phyloP scores from a whole-genome alignment of 306 rosid species.

The Senna tora region DNA sequence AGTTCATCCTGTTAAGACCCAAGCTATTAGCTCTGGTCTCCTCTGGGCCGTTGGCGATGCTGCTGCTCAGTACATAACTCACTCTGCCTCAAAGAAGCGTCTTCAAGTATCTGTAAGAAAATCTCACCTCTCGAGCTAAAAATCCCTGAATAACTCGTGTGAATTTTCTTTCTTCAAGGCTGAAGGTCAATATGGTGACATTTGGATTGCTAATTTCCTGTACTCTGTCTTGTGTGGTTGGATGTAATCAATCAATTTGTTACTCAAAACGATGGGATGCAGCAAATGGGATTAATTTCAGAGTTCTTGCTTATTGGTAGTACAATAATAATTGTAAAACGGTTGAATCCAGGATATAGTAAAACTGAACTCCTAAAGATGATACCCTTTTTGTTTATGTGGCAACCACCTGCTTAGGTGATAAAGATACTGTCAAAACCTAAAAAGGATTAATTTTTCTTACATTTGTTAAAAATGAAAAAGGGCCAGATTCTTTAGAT shows the following conservation, averaged over 20 bases:
- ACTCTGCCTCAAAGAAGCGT: slow-evolving; percentile 49
- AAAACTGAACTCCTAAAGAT: neutral
- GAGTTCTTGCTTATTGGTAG: no score
- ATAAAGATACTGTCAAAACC: neutral
- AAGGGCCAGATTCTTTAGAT: neutral
- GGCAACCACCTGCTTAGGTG: neutral
- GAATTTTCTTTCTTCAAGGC: slow-evolving; percentile 5
- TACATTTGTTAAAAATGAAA: neutral
- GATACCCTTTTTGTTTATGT: neutral
- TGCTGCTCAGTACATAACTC: slow-evolving; percentile 78
- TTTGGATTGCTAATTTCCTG: slow-evolving; percentile 16
- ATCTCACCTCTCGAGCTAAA: neutral
- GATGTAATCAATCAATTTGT: neutral
- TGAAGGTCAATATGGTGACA: neutral
- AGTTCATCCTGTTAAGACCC: slow-evolving; percentile 76
- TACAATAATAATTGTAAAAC: no score
- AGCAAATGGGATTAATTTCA: neutral
- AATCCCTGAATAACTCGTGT: neutral
- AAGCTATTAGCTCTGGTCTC: slow-evolving; percentile 65
- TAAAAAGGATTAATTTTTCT: neutral
- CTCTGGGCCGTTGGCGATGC: slow-evolving; percentile 83
- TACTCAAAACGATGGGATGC: slow-evolving; percentile 1
- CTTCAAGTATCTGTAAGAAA: slow-evolving; percentile 53
- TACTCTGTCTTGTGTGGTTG: neutral
- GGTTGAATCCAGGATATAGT: neutral